Conservation (phyloP, 768 basidiomycete genomes). For the Auricularia heimuer region DNA sequence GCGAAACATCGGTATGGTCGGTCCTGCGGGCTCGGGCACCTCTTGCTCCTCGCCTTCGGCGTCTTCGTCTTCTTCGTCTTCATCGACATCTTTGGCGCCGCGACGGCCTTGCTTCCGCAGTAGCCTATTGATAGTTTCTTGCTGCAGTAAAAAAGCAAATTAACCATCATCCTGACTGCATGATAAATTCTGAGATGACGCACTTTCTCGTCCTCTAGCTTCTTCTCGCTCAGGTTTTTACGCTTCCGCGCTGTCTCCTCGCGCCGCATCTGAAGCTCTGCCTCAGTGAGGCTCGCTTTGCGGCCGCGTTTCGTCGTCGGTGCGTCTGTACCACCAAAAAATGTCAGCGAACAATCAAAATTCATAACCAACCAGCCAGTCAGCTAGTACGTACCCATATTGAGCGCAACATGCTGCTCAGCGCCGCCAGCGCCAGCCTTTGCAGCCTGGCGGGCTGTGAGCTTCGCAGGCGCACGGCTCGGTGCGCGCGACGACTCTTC, state of each 20-base stretch:
- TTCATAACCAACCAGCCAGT: constrained; percentile 1
- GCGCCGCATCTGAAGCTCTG: constrained; percentile 60
- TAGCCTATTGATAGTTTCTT: constrained; percentile 81
- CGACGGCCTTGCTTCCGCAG: constrained; percentile 65
- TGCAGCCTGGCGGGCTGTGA: constrained; percentile 54
- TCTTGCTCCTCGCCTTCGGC: constrained; percentile 27
- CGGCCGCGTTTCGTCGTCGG: constrained; percentile 27
- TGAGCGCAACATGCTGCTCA: constrained; percentile 50
- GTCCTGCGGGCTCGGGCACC: constrained; percentile 15
- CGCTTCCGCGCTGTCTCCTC: constrained; percentile 80
- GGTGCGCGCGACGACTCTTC: not conserved
- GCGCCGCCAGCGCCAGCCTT: constrained; percentile 59
- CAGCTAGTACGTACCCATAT: constrained; percentile 24
- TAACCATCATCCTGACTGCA: too few relatives aligned
- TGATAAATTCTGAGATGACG: constrained; percentile 2
- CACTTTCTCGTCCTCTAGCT: constrained; percentile 79
- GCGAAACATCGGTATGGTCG: constrained; percentile 50
- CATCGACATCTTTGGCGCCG: constrained; percentile 25
- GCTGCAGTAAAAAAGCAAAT: constrained; percentile 28
- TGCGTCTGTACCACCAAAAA: not conserved
- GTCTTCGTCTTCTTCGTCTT: constrained; percentile 34
- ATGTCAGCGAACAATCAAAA: not conserved
- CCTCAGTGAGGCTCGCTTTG: constrained; percentile 62
- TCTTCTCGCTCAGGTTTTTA: constrained; percentile 71
- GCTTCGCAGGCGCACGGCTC: constrained; percentile 3